These are phyloP conservation scores for Orychophragmus violaceus DNA, from an alignment of 345 rosid genomes.

Conservation along the genomic window DNA sequence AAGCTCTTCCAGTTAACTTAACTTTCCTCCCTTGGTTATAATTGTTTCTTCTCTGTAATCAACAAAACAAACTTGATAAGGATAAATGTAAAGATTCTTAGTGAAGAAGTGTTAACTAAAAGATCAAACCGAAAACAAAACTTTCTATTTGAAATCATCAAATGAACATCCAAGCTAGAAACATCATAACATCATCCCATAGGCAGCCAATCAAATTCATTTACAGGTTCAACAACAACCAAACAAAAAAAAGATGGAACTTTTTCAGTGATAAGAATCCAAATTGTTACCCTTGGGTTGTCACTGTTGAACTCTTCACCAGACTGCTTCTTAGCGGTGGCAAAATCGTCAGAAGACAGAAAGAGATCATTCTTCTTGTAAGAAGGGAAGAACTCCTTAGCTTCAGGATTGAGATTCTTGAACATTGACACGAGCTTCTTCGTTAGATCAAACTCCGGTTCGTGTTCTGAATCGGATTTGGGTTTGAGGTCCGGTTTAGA, in stretches of 20 bases:
- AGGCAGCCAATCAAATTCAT: not conserved
- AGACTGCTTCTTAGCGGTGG: conserved; percentile 16
- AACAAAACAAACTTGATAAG: conserved; percentile 4
- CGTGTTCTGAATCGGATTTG: not conserved
- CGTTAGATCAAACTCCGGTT: conserved; percentile 29
- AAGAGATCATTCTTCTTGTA: conserved; percentile 20
- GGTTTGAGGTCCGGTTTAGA: conserved; percentile 38
- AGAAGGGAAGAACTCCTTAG: conserved; percentile 60
- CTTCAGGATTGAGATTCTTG: conserved; percentile 56
- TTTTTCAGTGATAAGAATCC: not conserved
- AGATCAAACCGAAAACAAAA: not conserved
- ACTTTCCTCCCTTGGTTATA: conserved; percentile 51
- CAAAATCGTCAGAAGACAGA: conserved; percentile 9
- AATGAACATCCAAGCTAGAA: not conserved
- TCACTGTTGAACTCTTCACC: conserved; percentile 18
- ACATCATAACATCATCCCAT: not conserved
- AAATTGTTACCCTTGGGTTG: conserved; percentile 17
- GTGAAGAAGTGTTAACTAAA: not conserved
- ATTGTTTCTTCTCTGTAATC: conserved; percentile 52
- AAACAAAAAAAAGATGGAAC: conserved; percentile 3
- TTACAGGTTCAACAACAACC: not conserved
- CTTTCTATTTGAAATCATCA: not conserved
- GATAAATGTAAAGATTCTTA: not conserved
- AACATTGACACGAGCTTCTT: conserved; percentile 56
- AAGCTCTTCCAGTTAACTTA: conserved; percentile 54